Evolutionary conservation across 441 rosid genomes (phyloP).

Genomic region (Gossypium laxum): DNA sequence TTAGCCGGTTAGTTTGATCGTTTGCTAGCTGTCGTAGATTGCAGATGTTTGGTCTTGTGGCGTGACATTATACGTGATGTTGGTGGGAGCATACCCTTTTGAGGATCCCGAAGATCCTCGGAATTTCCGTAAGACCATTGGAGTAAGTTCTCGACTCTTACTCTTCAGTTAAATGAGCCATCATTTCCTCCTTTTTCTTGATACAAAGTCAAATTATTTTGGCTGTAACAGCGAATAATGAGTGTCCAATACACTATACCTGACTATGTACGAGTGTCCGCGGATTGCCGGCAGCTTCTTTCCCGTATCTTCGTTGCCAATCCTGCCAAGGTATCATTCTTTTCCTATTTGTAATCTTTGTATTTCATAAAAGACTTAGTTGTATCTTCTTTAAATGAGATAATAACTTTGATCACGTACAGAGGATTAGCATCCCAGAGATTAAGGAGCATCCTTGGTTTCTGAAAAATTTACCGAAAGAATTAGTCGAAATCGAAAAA

Average conservation of each 20-base stretch:
- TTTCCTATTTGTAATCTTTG: neutral
- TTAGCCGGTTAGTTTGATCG: constrained; percentile 9
- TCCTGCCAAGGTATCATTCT: constrained; percentile 39
- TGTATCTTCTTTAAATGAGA: neutral
- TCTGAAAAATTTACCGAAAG: constrained; percentile 47
- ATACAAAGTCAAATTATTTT: neutral
- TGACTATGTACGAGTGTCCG: constrained; percentile 50
- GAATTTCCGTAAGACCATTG: constrained; percentile 58
- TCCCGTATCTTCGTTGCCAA: constrained; percentile 53
- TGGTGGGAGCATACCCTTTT: constrained; percentile 62
- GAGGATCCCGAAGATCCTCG: constrained; percentile 67
- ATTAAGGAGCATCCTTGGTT: constrained; percentile 64
- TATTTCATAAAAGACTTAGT: neutral
- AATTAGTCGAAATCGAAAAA: constrained; percentile 45
- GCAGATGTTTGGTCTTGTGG: constrained; percentile 77
- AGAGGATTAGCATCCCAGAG: constrained; percentile 57
- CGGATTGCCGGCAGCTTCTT: constrained; percentile 49
- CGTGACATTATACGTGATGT: constrained; percentile 61
- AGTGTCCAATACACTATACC: constrained; percentile 52
- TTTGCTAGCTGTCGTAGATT: constrained; percentile 28
- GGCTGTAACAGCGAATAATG: constrained; percentile 44
- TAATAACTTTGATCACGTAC: neutral
- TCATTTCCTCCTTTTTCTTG: neutral
- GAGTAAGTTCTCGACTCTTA: constrained; percentile 25
- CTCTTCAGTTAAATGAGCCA: neutral